Conservation (phyloP, 148 eudicot species). For the Vaccinium myrtillus region DNA sequence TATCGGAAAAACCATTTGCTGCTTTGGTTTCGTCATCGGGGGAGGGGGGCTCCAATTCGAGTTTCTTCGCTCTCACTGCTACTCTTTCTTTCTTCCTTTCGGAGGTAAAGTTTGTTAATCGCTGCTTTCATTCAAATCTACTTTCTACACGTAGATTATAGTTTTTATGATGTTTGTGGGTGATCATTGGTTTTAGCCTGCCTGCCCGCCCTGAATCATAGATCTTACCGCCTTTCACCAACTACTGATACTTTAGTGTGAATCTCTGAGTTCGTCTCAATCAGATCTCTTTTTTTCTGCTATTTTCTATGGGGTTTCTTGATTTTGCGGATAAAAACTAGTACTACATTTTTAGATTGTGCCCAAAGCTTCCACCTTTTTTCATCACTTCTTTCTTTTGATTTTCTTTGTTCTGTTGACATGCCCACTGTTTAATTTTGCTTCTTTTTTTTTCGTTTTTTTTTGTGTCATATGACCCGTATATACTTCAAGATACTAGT, state of each 20-base stretch:
- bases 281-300: constrained; percentile 9
- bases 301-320: constrained; percentile 1
- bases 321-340: background rate
- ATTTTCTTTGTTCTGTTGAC: background rate
- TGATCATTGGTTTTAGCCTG: background rate
- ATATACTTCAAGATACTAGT: background rate
- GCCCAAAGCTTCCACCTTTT: background rate
- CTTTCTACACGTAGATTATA: background rate
- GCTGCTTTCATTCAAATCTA: background rate
- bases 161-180: background rate
- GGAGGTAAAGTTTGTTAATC: background rate
- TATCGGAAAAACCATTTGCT: background rate
- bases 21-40: background rate
- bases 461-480: background rate
- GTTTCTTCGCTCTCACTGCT: background rate
- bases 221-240: background rate
- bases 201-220: no score
- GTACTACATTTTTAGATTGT: background rate
- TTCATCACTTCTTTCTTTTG: background rate
- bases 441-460: no score
- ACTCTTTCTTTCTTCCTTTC: background rate
- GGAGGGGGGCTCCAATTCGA: background rate
- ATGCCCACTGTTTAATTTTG: no score
- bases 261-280: background rate
- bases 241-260: background rate